Conservation (phyloP, 768 basidiomycete species). For the Tremella mesenterica region DNA sequence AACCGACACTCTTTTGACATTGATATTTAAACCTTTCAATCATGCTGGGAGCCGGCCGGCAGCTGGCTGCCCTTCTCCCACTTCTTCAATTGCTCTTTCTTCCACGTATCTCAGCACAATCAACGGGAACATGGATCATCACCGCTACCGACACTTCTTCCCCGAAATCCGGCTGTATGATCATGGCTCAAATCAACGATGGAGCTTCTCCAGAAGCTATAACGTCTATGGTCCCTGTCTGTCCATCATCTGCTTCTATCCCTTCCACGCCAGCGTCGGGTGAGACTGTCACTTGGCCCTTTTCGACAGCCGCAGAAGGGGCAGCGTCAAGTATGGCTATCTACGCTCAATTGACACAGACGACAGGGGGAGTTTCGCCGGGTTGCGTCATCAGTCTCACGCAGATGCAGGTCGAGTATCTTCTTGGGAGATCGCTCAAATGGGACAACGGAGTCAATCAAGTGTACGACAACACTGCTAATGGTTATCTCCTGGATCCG, state of each 20-base stretch:
- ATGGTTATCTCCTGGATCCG: conserved; percentile 16
- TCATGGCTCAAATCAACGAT: conserved; percentile 25
- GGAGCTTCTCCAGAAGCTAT: conserved; percentile 8
- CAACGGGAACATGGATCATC: conserved; percentile 13
- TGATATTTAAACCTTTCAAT: too few species aligned
- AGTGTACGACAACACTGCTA: conserved; percentile 22
- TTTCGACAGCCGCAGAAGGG: conserved; percentile 17
- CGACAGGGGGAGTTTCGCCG: conserved; percentile 1
- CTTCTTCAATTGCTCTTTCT: conserved; percentile 3
- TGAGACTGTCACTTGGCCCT: conserved; percentile 20
- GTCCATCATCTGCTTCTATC: conserved; percentile 5
- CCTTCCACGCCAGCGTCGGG: background rate
- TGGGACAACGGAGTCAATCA: conserved; percentile 14
- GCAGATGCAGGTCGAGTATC: conserved; percentile 30
- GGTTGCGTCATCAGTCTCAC: conserved; percentile 23
- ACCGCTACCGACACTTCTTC: conserved; percentile 1
- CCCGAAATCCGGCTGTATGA: conserved; percentile 17
- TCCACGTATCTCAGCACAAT: conserved; percentile 4
- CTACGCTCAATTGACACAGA: conserved; percentile 11
- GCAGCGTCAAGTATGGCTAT: conserved; percentile 21
- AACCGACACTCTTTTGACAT: too few species aligned
- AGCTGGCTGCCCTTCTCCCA: too few species aligned
- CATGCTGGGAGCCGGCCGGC: too few species aligned
- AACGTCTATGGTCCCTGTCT: conserved; percentile 20
- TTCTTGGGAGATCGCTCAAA: conserved; percentile 22